Evolutionary conservation across 306 rosid species (phyloP).

Genomic region (Alnus rubra): DNA sequence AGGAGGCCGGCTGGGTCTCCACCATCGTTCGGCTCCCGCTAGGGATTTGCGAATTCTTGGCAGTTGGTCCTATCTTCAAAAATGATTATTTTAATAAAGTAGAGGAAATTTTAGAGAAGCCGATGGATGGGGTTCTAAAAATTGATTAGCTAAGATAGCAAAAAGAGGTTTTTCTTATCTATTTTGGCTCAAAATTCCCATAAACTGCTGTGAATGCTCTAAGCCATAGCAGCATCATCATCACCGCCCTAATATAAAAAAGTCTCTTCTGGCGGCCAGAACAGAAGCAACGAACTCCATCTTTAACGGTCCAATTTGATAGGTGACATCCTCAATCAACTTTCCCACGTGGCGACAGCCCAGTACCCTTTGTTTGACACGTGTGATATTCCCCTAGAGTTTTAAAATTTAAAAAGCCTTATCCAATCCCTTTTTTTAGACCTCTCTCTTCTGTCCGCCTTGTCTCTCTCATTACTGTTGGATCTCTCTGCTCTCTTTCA

Average conservation of each 20-base stretch:
- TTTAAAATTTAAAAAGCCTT: constrained; percentile 18
- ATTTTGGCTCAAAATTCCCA: too few species aligned
- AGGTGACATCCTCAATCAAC: constrained; percentile 13
- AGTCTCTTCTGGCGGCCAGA: not conserved
- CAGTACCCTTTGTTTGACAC: constrained; percentile 10
- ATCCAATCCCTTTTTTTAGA: constrained; percentile 14
- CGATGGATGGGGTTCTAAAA: too few species aligned
- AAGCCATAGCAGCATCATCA: not conserved
- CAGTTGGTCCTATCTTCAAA: too few species aligned
- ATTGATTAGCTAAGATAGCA: too few species aligned
- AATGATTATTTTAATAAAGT: too few species aligned
- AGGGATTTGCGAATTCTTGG: too few species aligned
- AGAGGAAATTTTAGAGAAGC: too few species aligned
- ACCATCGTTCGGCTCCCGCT: too few species aligned
- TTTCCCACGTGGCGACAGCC: constrained; percentile 23
- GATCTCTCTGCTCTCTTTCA: not conserved
- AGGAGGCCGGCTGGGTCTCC: too few species aligned
- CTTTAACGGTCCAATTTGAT: not conserved
- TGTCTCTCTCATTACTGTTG: not conserved
- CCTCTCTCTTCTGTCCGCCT: not conserved
- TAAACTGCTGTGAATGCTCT: too few species aligned
- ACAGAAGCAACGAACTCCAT: not conserved
- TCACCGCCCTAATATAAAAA: not conserved
- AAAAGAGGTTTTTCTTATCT: too few species aligned
- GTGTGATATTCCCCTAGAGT: not conserved